Base-by-base conservation (phyloP, 108 stramenopile species). In the Bacterosira constricta region DNA sequence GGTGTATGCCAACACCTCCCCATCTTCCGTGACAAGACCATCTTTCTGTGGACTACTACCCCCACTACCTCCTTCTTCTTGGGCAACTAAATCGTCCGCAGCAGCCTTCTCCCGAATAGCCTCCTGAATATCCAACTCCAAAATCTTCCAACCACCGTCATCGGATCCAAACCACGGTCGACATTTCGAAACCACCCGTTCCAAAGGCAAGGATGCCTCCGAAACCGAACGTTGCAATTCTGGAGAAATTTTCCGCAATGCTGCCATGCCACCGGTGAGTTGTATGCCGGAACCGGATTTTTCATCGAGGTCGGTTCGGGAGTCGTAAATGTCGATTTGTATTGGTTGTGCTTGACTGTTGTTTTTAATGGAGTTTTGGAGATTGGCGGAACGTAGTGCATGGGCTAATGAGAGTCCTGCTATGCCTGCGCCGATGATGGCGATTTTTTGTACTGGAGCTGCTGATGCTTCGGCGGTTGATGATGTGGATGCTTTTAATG, bases 341-440 rank as follows among this genome's bases (percentile, higher is more conserved):
- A 88, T 71, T 7, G 41, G 10, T 6, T 34, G 21, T 42, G 41
- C 2, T 7, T 42, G 12, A 11, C 29, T 67, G n/a, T 30, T 17
- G 45, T 38, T 59, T n/a, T 20, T 31, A 2, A 23, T 36, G 36
- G 54, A 12, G 26, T 18, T 30, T 20, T 51, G 27, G 32, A 56
- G 32, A 29, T 18, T 56, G 13, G 57, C 26, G 45, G 72, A 66
- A 20, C 53, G 39, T 36, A 92, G 58, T 25, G 89, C 88, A 70
- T 93, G 88, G 0, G 92, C 92, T 15, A 89, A 41, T n/a, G 85
- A 55, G 3, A 93, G 62, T 26, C 92, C 92, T 1, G 88, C 71
- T 15, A 93, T 89, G 12, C 92, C 92, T 35, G 66, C 66, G 1
- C 85, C 82, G 12, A 86, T 66, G 11, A 86, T 78, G 0, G 85